Evolutionary conservation across 129 eudicot genomes (phyloP).

Genomic region (Centrapalus pauciflorus): DNA sequence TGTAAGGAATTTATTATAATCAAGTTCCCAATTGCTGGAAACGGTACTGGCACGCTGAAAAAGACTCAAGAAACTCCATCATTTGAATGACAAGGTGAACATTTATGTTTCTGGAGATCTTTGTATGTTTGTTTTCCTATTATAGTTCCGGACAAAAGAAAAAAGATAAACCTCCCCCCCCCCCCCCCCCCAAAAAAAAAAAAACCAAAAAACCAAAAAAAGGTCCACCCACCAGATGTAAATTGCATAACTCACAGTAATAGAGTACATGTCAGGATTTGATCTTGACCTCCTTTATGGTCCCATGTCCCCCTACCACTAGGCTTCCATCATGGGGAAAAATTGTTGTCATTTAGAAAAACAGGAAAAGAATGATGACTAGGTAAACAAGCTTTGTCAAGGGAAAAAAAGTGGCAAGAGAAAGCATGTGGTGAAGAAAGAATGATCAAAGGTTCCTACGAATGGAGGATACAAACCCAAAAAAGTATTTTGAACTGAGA

Average conservation of each 20-base stretch:
- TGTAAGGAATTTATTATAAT: slow-evolving; percentile 22
- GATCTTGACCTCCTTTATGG: too few species aligned
- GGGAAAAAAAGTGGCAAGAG: not conserved
- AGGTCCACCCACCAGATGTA: too few species aligned
- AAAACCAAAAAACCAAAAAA: too few species aligned
- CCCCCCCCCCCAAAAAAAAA: too few species aligned
- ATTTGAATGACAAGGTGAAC: not conserved
- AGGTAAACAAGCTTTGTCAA: not conserved
- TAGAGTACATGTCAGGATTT: too few species aligned
- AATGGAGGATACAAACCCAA: not conserved
- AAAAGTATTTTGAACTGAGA: not conserved
- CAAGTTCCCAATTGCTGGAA: not conserved
- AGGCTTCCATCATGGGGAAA: too few species aligned
- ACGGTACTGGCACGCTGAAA: not conserved
- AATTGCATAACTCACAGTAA: too few species aligned
- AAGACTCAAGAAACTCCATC: not conserved
- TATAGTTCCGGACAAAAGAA: not conserved
- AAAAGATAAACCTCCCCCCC: too few species aligned
- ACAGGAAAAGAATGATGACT: not conserved
- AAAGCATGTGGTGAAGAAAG: not conserved
- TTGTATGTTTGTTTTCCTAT: not conserved
- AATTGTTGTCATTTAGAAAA: not conserved
- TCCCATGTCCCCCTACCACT: too few species aligned
- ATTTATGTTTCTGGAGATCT: not conserved
- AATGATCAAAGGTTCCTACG: not conserved